phyloP scores from a whole-genome alignment of 345 rosid genomes.

The Syzygium oleosum region DNA sequence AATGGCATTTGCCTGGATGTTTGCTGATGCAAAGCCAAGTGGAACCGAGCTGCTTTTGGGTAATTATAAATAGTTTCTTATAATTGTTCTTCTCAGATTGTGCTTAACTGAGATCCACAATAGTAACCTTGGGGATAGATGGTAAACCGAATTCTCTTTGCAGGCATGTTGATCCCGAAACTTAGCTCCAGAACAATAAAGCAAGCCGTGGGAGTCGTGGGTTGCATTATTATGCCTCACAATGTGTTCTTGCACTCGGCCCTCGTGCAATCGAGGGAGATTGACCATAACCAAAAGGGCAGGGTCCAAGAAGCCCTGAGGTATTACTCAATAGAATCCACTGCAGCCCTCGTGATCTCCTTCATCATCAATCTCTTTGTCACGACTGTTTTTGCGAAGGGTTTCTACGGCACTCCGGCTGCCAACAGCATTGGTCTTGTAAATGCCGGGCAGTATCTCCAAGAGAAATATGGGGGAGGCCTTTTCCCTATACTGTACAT shows the following conservation, averaged over 20 bases:
- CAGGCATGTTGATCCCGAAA: slow-evolving; percentile 72
- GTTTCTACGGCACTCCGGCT: slow-evolving; percentile 62
- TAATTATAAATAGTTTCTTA: slow-evolving; percentile 3
- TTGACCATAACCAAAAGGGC: slow-evolving; percentile 52
- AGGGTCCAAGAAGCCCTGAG: slow-evolving; percentile 78
- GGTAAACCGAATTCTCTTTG: slow-evolving; percentile 4
- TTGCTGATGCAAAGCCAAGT: slow-evolving; percentile 78
- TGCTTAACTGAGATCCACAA: background rate
- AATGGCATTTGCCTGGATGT: slow-evolving; percentile 92
- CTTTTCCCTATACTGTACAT: slow-evolving; percentile 80
- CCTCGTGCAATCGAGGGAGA: slow-evolving; percentile 84
- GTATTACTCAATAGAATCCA: slow-evolving; percentile 81
- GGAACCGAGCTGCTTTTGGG: slow-evolving; percentile 77
- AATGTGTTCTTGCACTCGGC: slow-evolving; percentile 93
- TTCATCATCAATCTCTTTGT: slow-evolving; percentile 85
- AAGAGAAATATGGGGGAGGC: slow-evolving; percentile 86
- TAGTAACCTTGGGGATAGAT: background rate
- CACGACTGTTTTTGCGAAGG: slow-evolving; percentile 85
- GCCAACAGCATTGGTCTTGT: slow-evolving; percentile 76
- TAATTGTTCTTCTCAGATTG: background rate
- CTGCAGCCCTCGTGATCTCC: slow-evolving; percentile 61
- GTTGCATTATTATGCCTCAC: slow-evolving; percentile 96
- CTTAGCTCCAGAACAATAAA: slow-evolving; percentile 83
- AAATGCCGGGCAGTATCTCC: slow-evolving; percentile 86
- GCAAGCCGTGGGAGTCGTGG: slow-evolving; percentile 92